A percentile compares a stretch with the other conserved stretches of the same genome.
These are phyloP conservation scores for Dactylorhiza incarnata DNA, from an alignment of 106 monocot species.

Conservation along the genomic window DNA sequence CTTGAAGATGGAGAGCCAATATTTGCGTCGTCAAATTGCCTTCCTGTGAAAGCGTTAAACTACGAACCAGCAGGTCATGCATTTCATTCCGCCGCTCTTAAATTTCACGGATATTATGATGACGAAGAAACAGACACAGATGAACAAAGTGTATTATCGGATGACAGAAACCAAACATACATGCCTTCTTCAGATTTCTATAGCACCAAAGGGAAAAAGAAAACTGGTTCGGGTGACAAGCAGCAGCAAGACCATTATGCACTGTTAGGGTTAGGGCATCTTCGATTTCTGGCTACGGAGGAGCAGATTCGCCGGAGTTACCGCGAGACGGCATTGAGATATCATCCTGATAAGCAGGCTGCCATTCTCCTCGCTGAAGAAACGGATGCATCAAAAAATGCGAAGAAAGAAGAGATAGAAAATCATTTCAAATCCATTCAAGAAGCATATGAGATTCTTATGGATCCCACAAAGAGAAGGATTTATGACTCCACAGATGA, in stretches of 20 bases:
- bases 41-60: constrained; percentile 57
- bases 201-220: constrained; percentile 68
- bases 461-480: constrained; percentile 81
- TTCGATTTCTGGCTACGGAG: constrained; percentile 88
- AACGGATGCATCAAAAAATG: constrained; percentile 47
- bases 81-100: constrained; percentile 76
- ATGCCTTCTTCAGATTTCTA: constrained; percentile 54
- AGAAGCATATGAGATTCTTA: constrained; percentile 92
- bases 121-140: constrained; percentile 76
- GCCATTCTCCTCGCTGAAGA: constrained; percentile 64
- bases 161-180: constrained; percentile 53
- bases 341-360: constrained; percentile 93
- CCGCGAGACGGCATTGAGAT: constrained; percentile 84
- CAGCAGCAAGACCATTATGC: constrained; percentile 95
- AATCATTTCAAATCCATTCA: constrained; percentile 80
- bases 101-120: constrained; percentile 42
- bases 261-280: constrained; percentile 61
- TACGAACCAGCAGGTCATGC: constrained; percentile 85
- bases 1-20: constrained; percentile 56
- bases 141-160: constrained; percentile 54
- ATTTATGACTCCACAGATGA: constrained; percentile 93
- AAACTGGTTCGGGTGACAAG: constrained; percentile 40
- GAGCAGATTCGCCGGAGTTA: constrained; percentile 89
- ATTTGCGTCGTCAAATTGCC: constrained; percentile 55
- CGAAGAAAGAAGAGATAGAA: constrained; percentile 76